Conservation (phyloP, 208 protist genomes). For the Trypanosoma theileri region DNA sequence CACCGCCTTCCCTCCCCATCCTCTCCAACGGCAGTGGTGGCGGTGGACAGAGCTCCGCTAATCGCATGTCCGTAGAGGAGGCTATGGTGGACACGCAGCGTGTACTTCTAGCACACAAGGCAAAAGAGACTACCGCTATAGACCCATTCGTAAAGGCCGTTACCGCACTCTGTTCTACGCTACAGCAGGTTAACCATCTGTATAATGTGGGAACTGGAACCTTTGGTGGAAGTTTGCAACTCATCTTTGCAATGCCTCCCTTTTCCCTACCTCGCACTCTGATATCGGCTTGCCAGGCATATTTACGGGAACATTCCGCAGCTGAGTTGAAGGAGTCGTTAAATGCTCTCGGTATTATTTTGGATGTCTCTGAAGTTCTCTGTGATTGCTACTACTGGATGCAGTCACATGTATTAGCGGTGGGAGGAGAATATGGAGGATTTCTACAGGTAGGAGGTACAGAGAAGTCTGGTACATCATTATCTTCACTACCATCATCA, state of each 20-base stretch:
- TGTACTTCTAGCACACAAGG: conserved; percentile 2
- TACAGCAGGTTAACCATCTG: conserved; percentile 30
- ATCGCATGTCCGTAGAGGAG: conserved; percentile 26
- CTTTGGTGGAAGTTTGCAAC: conserved; percentile 29
- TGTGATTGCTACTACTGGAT: conserved; percentile 34
- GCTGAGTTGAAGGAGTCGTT: conserved; percentile 29
- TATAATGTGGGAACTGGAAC: conserved; percentile 33
- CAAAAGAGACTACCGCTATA: neutral
- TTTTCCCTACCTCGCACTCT: conserved; percentile 18
- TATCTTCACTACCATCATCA: neutral
- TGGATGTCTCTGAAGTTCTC: conserved; percentile 19
- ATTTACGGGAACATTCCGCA: conserved; percentile 24
- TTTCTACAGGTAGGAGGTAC: no score
- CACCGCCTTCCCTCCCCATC: neutral
- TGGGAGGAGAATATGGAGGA: neutral
- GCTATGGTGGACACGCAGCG: conserved; percentile 21
- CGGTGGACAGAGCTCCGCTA: neutral
- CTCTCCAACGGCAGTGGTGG: no score
- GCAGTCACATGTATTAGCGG: conserved; percentile 30
- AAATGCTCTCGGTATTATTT: conserved; percentile 13
- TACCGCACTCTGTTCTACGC: conserved; percentile 22
- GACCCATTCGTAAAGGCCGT: conserved; percentile 13
- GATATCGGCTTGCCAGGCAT: conserved; percentile 6
- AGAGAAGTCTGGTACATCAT: neutral
- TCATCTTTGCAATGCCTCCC: conserved; percentile 31